A percentile compares a stretch with the other conserved stretches of the same genome.
These are phyloP conservation scores for Sugiyamaella lignohabitans DNA, from an alignment of 805 yeast species.

Conservation along the genomic window DNA sequence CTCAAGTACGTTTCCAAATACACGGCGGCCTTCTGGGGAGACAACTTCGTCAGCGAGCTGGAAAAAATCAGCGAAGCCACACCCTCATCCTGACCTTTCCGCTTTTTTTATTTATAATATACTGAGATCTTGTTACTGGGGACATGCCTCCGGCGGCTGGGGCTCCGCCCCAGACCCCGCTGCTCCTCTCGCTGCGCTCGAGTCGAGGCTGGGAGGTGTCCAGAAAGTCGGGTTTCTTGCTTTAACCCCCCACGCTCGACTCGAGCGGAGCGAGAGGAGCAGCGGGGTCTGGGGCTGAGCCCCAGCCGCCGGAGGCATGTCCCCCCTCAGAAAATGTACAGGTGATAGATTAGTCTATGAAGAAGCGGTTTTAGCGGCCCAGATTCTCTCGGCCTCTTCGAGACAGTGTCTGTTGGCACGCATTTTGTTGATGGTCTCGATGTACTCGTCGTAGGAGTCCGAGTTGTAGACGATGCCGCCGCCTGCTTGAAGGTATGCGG, in stretches of 20 bases:
- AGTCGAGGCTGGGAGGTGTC: background rate
- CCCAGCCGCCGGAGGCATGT: background rate
- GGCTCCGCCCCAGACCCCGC: background rate
- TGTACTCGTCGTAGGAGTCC: conserved; percentile 90
- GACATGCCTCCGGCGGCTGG: background rate
- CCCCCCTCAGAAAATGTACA: background rate
- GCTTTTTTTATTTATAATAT: background rate
- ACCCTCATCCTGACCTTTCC: background rate
- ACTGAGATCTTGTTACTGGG: no score
- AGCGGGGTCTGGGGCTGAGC: background rate
- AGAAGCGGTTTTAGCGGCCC: conserved; percentile 17
- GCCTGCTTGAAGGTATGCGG: conserved; percentile 94
- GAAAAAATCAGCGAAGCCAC: conserved; percentile 11
- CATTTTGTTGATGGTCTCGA: conserved; percentile 97
- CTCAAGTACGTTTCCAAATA: conserved; percentile 86
- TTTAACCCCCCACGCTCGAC: background rate
- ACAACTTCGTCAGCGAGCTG: conserved; percentile 85
- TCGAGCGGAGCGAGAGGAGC: background rate
- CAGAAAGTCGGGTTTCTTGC: background rate
- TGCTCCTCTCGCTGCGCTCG: background rate
- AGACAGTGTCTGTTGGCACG: conserved; percentile 85
- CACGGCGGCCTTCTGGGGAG: conserved; percentile 97
- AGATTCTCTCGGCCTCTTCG: conserved; percentile 74
- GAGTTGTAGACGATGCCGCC: conserved; percentile 97
- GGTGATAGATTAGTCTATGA: background rate